Conservation (phyloP, 2,329 filamentous ascomycete species). For the Cordyceps farinosa region DNA sequence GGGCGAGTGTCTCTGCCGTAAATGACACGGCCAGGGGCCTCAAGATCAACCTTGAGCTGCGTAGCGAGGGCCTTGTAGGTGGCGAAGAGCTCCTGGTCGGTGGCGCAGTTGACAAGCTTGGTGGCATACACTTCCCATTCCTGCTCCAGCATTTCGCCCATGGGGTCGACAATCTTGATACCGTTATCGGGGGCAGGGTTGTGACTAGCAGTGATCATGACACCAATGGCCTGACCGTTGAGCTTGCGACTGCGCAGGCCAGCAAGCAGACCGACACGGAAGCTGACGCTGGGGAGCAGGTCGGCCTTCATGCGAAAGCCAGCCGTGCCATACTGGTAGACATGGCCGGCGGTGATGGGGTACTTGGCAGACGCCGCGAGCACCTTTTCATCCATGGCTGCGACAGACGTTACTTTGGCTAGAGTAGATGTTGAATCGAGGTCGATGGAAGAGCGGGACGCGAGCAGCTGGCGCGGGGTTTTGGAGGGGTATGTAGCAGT, state of each 20-base stretch:
- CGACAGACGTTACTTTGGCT: not conserved
- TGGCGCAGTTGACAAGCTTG: conserved; percentile 77
- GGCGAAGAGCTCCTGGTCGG: conserved; percentile 69
- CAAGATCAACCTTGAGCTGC: conserved; percentile 71
- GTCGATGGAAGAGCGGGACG: conserved; percentile 4
- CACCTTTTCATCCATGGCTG: conserved; percentile 52
- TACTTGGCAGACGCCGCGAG: conserved; percentile 60
- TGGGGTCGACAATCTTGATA: conserved; percentile 92
- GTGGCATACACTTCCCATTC: conserved; percentile 93
- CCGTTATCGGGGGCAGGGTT: conserved; percentile 89
- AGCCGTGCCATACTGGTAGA: conserved; percentile 64
- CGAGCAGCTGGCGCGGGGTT: conserved; percentile 13
- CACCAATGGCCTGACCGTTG: conserved; percentile 84
- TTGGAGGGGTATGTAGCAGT: not conserved
- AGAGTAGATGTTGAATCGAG: not conserved
- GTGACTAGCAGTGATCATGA: conserved; percentile 95
- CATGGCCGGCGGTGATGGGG: conserved; percentile 52
- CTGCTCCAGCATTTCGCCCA: conserved; percentile 96
- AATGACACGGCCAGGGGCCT: conserved; percentile 71
- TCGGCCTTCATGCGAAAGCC: conserved; percentile 70
- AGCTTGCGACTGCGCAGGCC: conserved; percentile 86
- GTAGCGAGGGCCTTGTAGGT: conserved; percentile 73
- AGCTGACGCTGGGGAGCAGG: conserved; percentile 86
- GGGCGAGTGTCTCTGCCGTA: conserved; percentile 91
- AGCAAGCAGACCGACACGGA: conserved; percentile 85